These are phyloP conservation scores for Globisporangium megalacanthum DNA, from an alignment of 352 stramenopile genomes.

Conservation along the genomic window DNA sequence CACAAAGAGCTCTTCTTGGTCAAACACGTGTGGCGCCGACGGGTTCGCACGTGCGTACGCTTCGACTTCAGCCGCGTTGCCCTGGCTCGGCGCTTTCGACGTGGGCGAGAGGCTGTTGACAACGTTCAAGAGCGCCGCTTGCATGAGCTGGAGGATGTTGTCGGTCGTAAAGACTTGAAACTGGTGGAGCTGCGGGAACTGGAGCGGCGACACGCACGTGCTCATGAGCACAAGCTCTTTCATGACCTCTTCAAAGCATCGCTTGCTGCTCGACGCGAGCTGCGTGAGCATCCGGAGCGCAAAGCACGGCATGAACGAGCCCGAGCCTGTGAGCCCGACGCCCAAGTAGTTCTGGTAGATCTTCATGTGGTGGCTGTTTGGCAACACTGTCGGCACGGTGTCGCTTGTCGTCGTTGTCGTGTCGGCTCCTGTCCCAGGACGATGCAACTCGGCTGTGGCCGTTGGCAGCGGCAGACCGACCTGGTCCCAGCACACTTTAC, in stretches of 20 bases:
- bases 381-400: slow-evolving; percentile 30
- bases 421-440: too few relatives aligned
- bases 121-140: slow-evolving; percentile 54
- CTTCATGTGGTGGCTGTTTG: slow-evolving; percentile 60
- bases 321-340: slow-evolving; percentile 51
- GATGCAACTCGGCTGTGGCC: not conserved
- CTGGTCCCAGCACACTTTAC: slow-evolving; percentile 67
- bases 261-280: slow-evolving; percentile 60
- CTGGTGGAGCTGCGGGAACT: slow-evolving; percentile 55
- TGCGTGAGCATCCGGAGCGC: slow-evolving; percentile 79
- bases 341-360: slow-evolving; percentile 81
- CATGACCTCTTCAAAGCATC: slow-evolving; percentile 73
- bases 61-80: slow-evolving; percentile 42
- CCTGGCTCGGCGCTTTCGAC: slow-evolving; percentile 30
- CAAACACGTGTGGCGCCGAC: slow-evolving; percentile 41
- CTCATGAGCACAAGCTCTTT: slow-evolving; percentile 68
- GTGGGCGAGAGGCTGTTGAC: slow-evolving; percentile 59
- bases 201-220: slow-evolving; percentile 36
- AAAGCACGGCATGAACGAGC: slow-evolving; percentile 67
- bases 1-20: slow-evolving; percentile 67
- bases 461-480: slow-evolving; percentile 43
- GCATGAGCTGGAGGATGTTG: slow-evolving; percentile 74
- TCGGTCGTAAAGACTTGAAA: slow-evolving; percentile 80
- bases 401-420: not conserved
- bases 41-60: slow-evolving; percentile 26